These are phyloP conservation scores for Penstemon eatonii DNA, from an alignment of 257 asterid genomes.

Conservation along the genomic window DNA sequence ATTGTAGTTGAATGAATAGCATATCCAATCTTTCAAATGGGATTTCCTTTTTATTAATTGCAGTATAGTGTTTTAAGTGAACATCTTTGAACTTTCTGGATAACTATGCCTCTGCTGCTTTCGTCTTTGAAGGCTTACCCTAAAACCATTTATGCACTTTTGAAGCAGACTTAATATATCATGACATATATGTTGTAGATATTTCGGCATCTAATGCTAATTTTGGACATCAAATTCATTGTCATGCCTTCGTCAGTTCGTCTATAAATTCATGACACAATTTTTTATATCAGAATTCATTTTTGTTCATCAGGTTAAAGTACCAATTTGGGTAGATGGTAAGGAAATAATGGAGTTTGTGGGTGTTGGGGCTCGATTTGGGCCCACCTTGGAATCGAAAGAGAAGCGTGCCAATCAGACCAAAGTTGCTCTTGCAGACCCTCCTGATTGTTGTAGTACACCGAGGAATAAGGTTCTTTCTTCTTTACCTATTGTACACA, in stretches of 20 bases:
- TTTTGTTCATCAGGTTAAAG: slow-evolving; percentile 67
- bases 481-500: slow-evolving; percentile 5
- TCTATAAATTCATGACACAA: slow-evolving; percentile 2
- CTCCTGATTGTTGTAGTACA: slow-evolving; percentile 82
- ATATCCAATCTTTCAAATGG: background rate
- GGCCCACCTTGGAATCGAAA: slow-evolving; percentile 84
- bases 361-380: slow-evolving; percentile 97
- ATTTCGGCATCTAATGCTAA: background rate
- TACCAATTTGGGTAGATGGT: slow-evolving; percentile 80
- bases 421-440: slow-evolving; percentile 78
- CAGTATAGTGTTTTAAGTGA: background rate
- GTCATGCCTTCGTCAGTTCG: slow-evolving; percentile 10
- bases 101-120: background rate
- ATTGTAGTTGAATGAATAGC: background rate
- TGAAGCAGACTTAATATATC: slow-evolving; percentile 1
- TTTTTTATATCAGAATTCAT: background rate
- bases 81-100: background rate
- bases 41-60: background rate
- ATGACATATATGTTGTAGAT: background rate
- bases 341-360: slow-evolving; percentile 78
- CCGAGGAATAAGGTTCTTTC: slow-evolving; percentile 74
- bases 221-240: slow-evolving; percentile 6
- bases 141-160: slow-evolving; percentile 6
- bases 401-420: slow-evolving; percentile 94
- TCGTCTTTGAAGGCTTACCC: background rate